Evolutionary conservation across 768 basidiomycete genomes (phyloP), one percentile per base, ranked within the genome.

Genomic region (Pilatotrama ljubarskyi): DNA sequence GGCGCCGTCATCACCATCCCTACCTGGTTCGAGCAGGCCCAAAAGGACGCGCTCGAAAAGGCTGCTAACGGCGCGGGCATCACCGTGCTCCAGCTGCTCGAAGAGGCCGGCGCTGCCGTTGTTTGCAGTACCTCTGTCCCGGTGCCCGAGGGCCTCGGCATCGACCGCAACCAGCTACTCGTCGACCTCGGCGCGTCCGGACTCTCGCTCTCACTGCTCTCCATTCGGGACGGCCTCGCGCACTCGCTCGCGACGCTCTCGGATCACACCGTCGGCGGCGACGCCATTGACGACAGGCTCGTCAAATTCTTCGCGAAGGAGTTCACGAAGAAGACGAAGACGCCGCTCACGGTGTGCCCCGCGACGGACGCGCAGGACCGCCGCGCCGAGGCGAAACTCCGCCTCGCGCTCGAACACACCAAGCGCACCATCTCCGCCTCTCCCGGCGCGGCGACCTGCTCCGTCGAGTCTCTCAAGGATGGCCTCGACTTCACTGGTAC

Each of bases 291-390:
- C 75, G 83, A 85, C 60, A 84, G 87, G 69, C 81, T 98, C 41
- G 85, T 97, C 76, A 88, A 89, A 61, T 91, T 91, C 79, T 97
- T 99, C 73, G 86, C 91, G 53, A 87, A 93, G 70, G 96, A 99
- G 64, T 99, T 99, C 74, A 91, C 91, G 50, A 98, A 98, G 77
- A 99, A 97, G 78, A 95, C 90, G 17, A 93, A 92, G 73, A 82
- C 83, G 22, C 76, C 87, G 0, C 78, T 97, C 42, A 75, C 81
- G 9, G 80, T 93, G 15, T 83, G 78, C 54, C 86, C 88, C 1
- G 76, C 87, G 5, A 77, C 78, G 2, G 78, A 84, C 20, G 64
- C 77, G 17, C 77, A 78, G 32, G 90, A 95, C 74, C 80, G 85
- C 68, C 91, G 97, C 22, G 92, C 95, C 0, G 89, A 93, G 68